phyloP scores from a whole-genome alignment of 2,329 filamentous ascomycete genomes.

The Epichloe gansuensis region DNA sequence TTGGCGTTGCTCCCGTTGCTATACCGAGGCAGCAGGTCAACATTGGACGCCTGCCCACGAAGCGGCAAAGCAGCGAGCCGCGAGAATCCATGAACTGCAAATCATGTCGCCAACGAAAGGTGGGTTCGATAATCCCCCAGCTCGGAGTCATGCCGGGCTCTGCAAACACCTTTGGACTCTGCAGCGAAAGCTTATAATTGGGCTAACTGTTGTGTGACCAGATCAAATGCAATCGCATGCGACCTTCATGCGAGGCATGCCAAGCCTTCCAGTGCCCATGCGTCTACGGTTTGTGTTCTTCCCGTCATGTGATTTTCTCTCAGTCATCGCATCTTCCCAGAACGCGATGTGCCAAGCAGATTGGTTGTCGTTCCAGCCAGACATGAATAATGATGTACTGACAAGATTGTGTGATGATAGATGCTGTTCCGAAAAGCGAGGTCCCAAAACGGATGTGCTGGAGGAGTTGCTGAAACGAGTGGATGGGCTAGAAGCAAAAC shows the following conservation, averaged over 20 bases:
- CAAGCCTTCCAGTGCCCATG: constrained; percentile 82
- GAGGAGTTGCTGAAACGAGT: constrained; percentile 77
- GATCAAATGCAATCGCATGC: constrained; percentile 86
- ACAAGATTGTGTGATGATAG: constrained; percentile 28
- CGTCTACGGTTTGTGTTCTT: constrained; percentile 60
- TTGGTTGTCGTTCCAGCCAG: not conserved
- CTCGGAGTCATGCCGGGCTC: not conserved
- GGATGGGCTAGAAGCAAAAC: constrained; percentile 68
- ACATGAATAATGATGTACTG: not conserved
- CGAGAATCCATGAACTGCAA: constrained; percentile 94
- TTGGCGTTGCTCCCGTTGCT: constrained; percentile 28
- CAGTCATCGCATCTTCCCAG: not conserved
- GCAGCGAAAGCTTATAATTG: not conserved
- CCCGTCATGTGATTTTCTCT: no score
- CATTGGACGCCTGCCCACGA: constrained; percentile 65
- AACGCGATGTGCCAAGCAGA: not conserved
- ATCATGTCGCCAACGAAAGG: constrained; percentile 85
- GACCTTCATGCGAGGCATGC: constrained; percentile 78
- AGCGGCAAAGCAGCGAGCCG: constrained; percentile 61
- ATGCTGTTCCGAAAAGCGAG: constrained; percentile 79
- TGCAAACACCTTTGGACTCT: not conserved
- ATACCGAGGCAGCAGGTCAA: constrained; percentile 69
- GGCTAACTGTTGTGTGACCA: constrained; percentile 22
- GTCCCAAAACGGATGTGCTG: constrained; percentile 80
- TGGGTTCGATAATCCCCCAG: constrained; percentile 23